Evolutionary conservation across 225 moss, liverwort and hornwort species (phyloP), one percentile per base, ranked within the genome.

Genomic region (Thuidium tamariscinum): DNA sequence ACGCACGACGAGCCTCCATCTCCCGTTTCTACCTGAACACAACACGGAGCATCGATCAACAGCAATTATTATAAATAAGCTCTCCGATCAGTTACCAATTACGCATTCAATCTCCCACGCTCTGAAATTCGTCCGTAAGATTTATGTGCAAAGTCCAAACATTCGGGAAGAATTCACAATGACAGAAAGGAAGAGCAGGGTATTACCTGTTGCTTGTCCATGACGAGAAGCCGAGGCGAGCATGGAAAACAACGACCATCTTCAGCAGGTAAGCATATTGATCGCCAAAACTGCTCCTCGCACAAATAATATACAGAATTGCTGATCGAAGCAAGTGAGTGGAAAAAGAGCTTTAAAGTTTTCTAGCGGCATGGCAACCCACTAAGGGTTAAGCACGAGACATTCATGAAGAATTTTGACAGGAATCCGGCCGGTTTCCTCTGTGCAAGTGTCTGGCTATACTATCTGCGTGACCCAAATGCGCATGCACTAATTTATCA

Each of bases 201-300:
- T 77, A 26, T 41, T 87, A 83, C 86, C 83, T 60, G 69, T 39
- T 64, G 89, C 83, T 55, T 76, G 80, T 83, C 86, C 88, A 90
- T 84, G 81, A 77, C 55, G 77, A 14, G 83, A 49, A 39, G 15
- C 46, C 80, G 77, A 36, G 25, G 37, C 26, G 21, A 32, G 30
- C 44, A 5, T 51, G 21, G 49, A 37, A 70, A 62, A 41, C 54
- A 55, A 77, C 19, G 39, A 77, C 34, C 21, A 27, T 42, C 42
- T 29, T 54, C 46, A 41, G 10, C 36, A 56, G 23, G 48, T n/a
- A 23, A 74, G 52, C 54, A 61, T 81, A 34, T 12, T n/a, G 46
- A 25, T 72, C 49, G 25, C 5, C 46, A 64, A 77, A 65, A 66
- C 66, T 66, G 32, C 17, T 52, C 37, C 41, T 32, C 52, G 16